Evolutionary conservation across 768 basidiomycete species (phyloP).

Genomic region (Cystobasidium ongulense): DNA sequence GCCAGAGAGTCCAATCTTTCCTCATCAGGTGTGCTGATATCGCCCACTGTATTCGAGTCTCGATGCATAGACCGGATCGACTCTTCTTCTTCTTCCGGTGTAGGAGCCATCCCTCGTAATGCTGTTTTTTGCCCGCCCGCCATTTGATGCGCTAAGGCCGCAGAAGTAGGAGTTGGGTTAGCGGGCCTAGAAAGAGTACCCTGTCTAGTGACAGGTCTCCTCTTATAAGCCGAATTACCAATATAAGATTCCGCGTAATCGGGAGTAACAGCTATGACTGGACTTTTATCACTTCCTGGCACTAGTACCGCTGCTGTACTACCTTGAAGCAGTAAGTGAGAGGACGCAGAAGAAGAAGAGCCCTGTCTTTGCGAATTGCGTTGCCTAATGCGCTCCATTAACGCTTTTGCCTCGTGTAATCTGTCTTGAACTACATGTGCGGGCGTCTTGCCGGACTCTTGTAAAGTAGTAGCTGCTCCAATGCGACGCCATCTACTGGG

Average conservation of each 20-base stretch:
- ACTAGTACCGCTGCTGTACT: slow-evolving; percentile 25
- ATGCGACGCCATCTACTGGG: not conserved
- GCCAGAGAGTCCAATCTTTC: slow-evolving; percentile 1
- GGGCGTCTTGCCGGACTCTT: not conserved
- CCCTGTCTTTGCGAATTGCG: slow-evolving; percentile 3
- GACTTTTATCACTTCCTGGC: slow-evolving; percentile 32
- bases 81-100: not conserved
- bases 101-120: not conserved
- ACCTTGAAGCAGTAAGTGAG: not conserved
- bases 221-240: not conserved
- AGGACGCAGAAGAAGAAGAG: not conserved
- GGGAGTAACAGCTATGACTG: slow-evolving; percentile 18
- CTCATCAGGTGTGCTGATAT: slow-evolving; percentile 9
- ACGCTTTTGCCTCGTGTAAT: slow-evolving; percentile 24
- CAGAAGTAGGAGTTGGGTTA: slow-evolving; percentile 16
- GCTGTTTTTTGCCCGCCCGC: not conserved
- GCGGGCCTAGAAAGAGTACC: not conserved
- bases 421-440: slow-evolving; percentile 7
- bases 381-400: slow-evolving; percentile 30
- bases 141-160: slow-evolving; percentile 1
- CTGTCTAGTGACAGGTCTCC: not conserved
- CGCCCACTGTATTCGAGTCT: not conserved
- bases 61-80: not conserved
- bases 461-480: not conserved
- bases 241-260: not conserved